A percentile compares a stretch with the other conserved stretches of the same genome.
phyloP scores from a whole-genome alignment of 768 basidiomycete genomes.

The Tricholoma matsutake region DNA sequence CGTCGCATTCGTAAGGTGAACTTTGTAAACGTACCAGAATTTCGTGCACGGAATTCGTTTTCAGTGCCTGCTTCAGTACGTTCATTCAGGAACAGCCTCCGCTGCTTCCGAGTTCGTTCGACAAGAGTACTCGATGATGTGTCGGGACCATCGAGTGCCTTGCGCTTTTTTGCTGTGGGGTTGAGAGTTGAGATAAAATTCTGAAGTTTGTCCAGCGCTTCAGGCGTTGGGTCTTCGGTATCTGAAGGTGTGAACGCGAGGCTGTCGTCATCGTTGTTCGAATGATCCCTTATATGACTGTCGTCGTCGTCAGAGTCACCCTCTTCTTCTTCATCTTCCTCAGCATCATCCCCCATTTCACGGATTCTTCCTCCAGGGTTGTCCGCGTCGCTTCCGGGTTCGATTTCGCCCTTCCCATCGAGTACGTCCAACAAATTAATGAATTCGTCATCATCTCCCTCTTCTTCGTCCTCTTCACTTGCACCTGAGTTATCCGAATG shows the following conservation, averaged over 20 bases:
- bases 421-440: slow-evolving; percentile 65
- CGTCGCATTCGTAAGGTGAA: background rate
- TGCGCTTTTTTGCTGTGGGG: slow-evolving; percentile 63
- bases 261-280: slow-evolving; percentile 45
- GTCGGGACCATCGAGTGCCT: slow-evolving; percentile 41
- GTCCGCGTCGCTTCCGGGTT: slow-evolving; percentile 35
- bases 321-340: slow-evolving; percentile 34
- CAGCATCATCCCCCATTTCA: slow-evolving; percentile 29
- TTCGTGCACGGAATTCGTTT: slow-evolving; percentile 69
- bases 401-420: slow-evolving; percentile 56
- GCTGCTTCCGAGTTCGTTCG: slow-evolving; percentile 40
- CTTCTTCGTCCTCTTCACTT: slow-evolving; percentile 41
- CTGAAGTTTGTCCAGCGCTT: slow-evolving; percentile 67
- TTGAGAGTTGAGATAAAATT: slow-evolving; percentile 70
- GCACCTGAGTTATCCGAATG: slow-evolving; percentile 36
- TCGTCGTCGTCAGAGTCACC: slow-evolving; percentile 33
- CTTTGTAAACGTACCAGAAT: slow-evolving; percentile 36
- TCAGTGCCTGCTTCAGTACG: slow-evolving; percentile 78
- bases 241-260: slow-evolving; percentile 46
- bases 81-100: slow-evolving; percentile 62
- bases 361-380: slow-evolving; percentile 8
- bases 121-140: slow-evolving; percentile 20
- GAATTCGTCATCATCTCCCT: slow-evolving; percentile 48
- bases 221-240: slow-evolving; percentile 46
- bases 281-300: slow-evolving; percentile 30